These are phyloP conservation scores for Lathyrus aphaca DNA, from an alignment of 306 rosid species.

Conservation along the genomic window DNA sequence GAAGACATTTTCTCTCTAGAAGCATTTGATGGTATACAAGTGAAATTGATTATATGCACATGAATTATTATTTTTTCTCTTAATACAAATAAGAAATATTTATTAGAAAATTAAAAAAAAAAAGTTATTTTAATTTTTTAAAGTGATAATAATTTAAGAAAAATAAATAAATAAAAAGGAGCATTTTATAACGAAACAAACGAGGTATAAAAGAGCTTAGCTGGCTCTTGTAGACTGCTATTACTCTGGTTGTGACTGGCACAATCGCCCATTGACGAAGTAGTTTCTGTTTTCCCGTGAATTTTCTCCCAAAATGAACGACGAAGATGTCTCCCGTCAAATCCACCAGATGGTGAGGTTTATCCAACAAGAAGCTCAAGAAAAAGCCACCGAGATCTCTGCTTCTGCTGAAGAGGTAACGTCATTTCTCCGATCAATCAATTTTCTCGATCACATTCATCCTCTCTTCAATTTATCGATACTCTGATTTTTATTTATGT, in stretches of 20 bases:
- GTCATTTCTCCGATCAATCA: not conserved
- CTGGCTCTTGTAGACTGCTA: not conserved
- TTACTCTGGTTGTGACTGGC: not conserved
- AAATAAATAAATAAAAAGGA: too few relatives aligned
- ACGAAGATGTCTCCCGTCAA: slow-evolving; percentile 93
- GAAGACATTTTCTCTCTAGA: too few relatives aligned
- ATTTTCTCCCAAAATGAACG: slow-evolving; percentile 77
- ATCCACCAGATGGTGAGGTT: slow-evolving; percentile 99
- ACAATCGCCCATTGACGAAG: slow-evolving; percentile 21
- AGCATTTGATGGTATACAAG: too few relatives aligned
- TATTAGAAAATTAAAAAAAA: too few relatives aligned
- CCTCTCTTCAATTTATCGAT: not conserved
- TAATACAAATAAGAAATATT: too few relatives aligned
- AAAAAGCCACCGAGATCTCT: slow-evolving; percentile 96
- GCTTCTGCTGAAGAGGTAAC: slow-evolving; percentile 90
- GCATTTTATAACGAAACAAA: too few relatives aligned
- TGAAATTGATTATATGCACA: too few relatives aligned
- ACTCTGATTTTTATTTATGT: not conserved
- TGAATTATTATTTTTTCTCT: too few relatives aligned
- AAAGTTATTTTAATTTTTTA: too few relatives aligned
- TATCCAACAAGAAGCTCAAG: slow-evolving; percentile 95
- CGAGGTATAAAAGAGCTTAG: not conserved
- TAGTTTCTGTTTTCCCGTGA: not conserved
- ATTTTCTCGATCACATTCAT: not conserved
- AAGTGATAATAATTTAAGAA: too few relatives aligned